Base-by-base conservation (phyloP, 345 rosid species). In the Eucalyptus polybractea region DNA sequence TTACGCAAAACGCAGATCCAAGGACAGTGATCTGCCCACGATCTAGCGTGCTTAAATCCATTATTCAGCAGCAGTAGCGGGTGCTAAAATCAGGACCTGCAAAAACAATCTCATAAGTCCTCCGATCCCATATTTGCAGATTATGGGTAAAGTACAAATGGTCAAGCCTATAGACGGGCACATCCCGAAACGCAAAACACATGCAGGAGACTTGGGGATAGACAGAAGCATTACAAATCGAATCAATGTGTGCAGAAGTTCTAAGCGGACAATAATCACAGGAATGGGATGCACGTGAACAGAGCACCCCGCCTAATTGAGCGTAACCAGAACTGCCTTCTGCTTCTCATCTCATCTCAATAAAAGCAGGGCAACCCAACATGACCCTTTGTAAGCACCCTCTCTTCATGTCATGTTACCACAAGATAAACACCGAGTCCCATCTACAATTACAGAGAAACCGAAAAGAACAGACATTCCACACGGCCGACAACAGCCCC, bases 11-110 rank as follows among this genome's bases (percentile, higher is more conserved):
- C 10, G 93, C 98, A 2, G 97, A 93, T 89, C 97, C 96, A 80
- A 95, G 58, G 22, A 94, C 50, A 13, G 99, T 96, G n/a, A 95
- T 89, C 85, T 96, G 97, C 83, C 91, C 94, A 29, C 95, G 96
- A 86, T 89, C 91, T 93, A 97, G 24, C 3, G 85, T 88, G 88
- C 91, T 92, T 19, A 96, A 86, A 89, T 96, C 99, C 96, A 96
- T 95, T 67, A 87, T 94, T 90, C 88, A 80, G 86, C 88, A 54
- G 51, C 17, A 11, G 83, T 24, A 87, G n/a, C 9, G 12, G 58
- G 11, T 6, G 37, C 24, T 44, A 49, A 85, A 90, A 50, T 90
- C 92, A 27, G 76, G 81, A 88, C 87, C 94, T 91, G 94, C 89
- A 83, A 80, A 90, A 80, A 1, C 47, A 40, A 76, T 76, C 27